A percentile compares a stretch with the other conserved stretches of the same genome.
Conservation (phyloP, 148 eudicot genomes). For the Persicaria maculosa region DNA sequence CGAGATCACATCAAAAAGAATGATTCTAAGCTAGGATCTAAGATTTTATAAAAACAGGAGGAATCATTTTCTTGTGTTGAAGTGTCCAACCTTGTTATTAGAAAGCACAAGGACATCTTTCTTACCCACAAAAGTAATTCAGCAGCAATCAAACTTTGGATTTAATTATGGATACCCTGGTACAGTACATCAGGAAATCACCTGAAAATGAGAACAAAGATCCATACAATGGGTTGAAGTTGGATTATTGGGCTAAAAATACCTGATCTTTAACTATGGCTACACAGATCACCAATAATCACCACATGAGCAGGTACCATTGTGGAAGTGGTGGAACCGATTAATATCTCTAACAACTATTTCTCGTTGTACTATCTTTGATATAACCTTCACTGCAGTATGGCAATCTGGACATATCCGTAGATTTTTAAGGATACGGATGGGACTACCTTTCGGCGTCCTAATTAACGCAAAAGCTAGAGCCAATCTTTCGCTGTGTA, state of each 20-base stretch:
- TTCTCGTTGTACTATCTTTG: slow-evolving; percentile 61
- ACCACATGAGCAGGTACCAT: slow-evolving; percentile 74
- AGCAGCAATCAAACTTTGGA: neutral
- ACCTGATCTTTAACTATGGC: neutral
- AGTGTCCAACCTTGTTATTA: too few relatives aligned
- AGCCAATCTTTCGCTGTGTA: slow-evolving; percentile 88
- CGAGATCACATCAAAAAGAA: too few relatives aligned
- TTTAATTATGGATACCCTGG: neutral
- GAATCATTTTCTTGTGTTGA: too few relatives aligned
- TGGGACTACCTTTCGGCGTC: slow-evolving; percentile 49
- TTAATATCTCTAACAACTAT: slow-evolving; percentile 81
- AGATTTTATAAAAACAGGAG: too few relatives aligned
- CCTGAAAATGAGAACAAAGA: neutral
- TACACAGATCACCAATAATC: slow-evolving; percentile 62
- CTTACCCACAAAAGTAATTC: neutral
- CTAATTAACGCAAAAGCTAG: slow-evolving; percentile 65
- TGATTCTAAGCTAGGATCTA: too few relatives aligned
- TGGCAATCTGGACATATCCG: slow-evolving; percentile 80
- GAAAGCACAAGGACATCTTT: neutral
- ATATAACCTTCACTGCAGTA: slow-evolving; percentile 53
- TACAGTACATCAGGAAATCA: neutral
- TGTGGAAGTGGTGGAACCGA: slow-evolving; percentile 75
- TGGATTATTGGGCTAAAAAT: neutral
- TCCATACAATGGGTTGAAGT: neutral
- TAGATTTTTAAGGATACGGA: slow-evolving; percentile 83